Evolutionary conservation across 495 filamentous ascomycete species (phyloP).

Genomic region (Tuber umbilicatum): DNA sequence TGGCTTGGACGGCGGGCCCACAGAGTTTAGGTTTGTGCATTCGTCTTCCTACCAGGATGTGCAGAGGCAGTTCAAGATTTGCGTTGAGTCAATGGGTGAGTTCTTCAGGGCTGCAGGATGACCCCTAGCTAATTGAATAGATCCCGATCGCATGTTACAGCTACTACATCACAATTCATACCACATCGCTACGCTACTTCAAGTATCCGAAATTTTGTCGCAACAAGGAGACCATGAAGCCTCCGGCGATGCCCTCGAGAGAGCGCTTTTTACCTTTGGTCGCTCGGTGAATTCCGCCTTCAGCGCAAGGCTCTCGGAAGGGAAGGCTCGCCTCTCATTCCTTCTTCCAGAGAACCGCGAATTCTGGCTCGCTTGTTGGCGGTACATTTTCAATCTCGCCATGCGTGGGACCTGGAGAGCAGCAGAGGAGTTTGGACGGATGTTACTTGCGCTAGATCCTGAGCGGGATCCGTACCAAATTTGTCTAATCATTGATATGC

Average conservation of each 20-base stretch:
- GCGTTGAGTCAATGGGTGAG: conserved; percentile 55
- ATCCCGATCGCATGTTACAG: conserved; percentile 50
- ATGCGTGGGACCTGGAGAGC: conserved; percentile 93
- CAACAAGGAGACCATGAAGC: conserved; percentile 80
- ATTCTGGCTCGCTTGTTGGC: conserved; percentile 81
- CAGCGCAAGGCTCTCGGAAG: conserved; percentile 62
- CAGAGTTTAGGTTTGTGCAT: conserved; percentile 70
- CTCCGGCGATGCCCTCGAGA: conserved; percentile 79
- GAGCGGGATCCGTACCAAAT: conserved; percentile 74
- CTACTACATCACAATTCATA: conserved; percentile 71
- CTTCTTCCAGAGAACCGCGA: conserved; percentile 76
- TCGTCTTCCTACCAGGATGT: conserved; percentile 66
- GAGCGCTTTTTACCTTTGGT: conserved; percentile 88
- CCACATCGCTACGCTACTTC: conserved; percentile 85
- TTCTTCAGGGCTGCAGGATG: neutral
- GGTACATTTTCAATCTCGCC: conserved; percentile 73
- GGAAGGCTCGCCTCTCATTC: conserved; percentile 74
- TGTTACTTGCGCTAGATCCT: conserved; percentile 69
- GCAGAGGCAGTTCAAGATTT: conserved; percentile 67
- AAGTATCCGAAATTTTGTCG: conserved; percentile 85
- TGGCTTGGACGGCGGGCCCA: conserved; percentile 45
- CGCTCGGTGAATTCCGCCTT: conserved; percentile 77
- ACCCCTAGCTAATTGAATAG: conserved; percentile 14
- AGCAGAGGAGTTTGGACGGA: conserved; percentile 84
- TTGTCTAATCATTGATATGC: conserved; percentile 67